A percentile compares a stretch with the other conserved stretches of the same genome.
Evolutionary conservation across 2,329 filamentous ascomycete species (phyloP).

Genomic region (Stagonosporopsis rhizophila): DNA sequence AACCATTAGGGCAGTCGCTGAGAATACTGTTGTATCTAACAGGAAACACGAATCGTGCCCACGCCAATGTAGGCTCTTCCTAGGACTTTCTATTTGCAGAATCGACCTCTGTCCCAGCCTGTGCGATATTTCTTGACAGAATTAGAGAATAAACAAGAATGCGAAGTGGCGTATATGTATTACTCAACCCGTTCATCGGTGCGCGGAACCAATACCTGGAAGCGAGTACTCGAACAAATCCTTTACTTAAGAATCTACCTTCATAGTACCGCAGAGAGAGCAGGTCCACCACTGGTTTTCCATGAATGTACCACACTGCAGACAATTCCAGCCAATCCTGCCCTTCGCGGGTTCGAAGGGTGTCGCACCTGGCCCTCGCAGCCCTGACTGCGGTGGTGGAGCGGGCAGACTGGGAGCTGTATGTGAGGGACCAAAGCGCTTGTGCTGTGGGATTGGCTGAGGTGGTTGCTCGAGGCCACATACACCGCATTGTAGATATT

Average conservation of each 20-base stretch:
- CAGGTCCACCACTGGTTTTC: constrained; percentile 71
- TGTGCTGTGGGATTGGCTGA: constrained; percentile 44
- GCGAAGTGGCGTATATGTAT: too few species aligned
- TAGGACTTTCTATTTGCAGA: too few species aligned
- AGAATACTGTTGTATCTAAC: background rate
- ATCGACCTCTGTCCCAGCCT: too few species aligned
- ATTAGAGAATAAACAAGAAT: too few species aligned
- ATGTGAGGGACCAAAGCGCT: constrained; percentile 37
- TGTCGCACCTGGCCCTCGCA: constrained; percentile 41
- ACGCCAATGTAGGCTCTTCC: too few species aligned
- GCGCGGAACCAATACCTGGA: background rate
- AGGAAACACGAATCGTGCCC: too few species aligned
- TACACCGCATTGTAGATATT: constrained; percentile 66
- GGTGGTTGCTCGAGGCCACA: constrained; percentile 64
- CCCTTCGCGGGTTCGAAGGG: constrained; percentile 55
- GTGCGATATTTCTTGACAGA: too few species aligned
- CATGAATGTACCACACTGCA: constrained; percentile 67
- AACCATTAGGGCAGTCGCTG: background rate
- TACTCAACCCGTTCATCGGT: background rate
- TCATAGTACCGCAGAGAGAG: constrained; percentile 66
- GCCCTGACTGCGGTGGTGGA: constrained; percentile 39
- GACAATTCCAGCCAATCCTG: constrained; percentile 66
- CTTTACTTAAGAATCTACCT: constrained; percentile 44
- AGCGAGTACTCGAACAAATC: background rate
- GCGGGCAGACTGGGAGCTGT: constrained; percentile 36